These are phyloP conservation scores for Lipomyces sp. DNA, from an alignment of 805 yeast genomes.

Conservation along the genomic window DNA sequence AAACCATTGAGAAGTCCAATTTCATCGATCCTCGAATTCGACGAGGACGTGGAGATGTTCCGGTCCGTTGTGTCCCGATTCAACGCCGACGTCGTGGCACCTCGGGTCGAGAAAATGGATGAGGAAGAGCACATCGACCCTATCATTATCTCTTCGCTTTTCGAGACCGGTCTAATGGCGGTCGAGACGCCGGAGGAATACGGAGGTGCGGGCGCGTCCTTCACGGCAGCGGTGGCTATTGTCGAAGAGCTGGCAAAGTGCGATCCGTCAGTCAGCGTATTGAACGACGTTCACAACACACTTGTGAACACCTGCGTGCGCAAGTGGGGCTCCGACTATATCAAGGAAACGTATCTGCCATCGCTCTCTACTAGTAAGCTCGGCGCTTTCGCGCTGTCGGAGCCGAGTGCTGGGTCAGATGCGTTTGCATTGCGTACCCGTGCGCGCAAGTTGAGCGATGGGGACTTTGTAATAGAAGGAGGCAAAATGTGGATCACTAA, in stretches of 20 bases:
- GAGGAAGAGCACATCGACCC: slow-evolving; percentile 47
- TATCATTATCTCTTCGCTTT: slow-evolving; percentile 44
- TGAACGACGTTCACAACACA: slow-evolving; percentile 55
- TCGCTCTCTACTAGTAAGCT: slow-evolving; percentile 46
- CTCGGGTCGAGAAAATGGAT: slow-evolving; percentile 49
- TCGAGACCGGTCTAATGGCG: slow-evolving; percentile 53
- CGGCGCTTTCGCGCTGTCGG: slow-evolving; percentile 51
- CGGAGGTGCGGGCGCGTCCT: slow-evolving; percentile 54
- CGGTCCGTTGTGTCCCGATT: slow-evolving; percentile 49
- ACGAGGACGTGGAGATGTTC: slow-evolving; percentile 52
- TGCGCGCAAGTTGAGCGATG: slow-evolving; percentile 49
- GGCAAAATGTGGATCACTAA: slow-evolving; percentile 55
- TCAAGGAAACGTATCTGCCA: slow-evolving; percentile 50
- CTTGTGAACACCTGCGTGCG: slow-evolving; percentile 51
- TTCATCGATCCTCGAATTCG: slow-evolving; percentile 40
- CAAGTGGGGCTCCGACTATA: slow-evolving; percentile 47
- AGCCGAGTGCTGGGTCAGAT: slow-evolving; percentile 51
- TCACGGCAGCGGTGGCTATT: slow-evolving; percentile 52
- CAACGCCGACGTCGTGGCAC: slow-evolving; percentile 49
- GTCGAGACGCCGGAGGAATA: slow-evolving; percentile 54
- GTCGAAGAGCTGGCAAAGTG: slow-evolving; percentile 54
- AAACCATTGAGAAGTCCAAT: background rate
- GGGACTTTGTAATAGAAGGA: slow-evolving; percentile 49
- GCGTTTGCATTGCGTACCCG: slow-evolving; percentile 51
- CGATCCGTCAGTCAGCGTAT: slow-evolving; percentile 51